These are phyloP conservation scores for Hippophae gyantsensis DNA, from an alignment of 306 rosid species.

Conservation along the genomic window DNA sequence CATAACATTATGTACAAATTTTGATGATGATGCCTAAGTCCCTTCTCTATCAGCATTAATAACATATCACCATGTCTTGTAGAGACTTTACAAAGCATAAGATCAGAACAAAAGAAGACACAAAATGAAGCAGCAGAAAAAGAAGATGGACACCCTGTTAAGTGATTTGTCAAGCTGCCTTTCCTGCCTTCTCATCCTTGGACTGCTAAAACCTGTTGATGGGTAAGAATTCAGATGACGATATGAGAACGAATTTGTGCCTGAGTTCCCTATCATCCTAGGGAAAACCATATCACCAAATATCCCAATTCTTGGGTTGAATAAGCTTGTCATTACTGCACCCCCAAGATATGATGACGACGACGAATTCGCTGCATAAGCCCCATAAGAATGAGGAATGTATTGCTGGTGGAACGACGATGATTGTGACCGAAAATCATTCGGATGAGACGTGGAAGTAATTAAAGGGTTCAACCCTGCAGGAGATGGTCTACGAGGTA, in stretches of 20 bases:
- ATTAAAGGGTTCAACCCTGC: slow-evolving; percentile 25
- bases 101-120: slow-evolving; percentile 79
- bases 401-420: slow-evolving; percentile 42
- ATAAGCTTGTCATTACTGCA: slow-evolving; percentile 38
- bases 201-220: slow-evolving; percentile 30
- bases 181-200: slow-evolving; percentile 83
- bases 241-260: slow-evolving; percentile 35
- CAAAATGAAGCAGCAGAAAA: slow-evolving; percentile 61
- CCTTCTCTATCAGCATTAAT: no score
- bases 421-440: slow-evolving; percentile 36
- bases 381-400: slow-evolving; percentile 41
- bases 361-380: slow-evolving; percentile 24
- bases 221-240: slow-evolving; percentile 27
- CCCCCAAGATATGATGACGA: slow-evolving; percentile 44
- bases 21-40: no score
- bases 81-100: background rate
- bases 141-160: slow-evolving; percentile 58
- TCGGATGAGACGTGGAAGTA: slow-evolving; percentile 33
- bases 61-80: no score
- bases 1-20: no score
- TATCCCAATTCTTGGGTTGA: slow-evolving; percentile 60
- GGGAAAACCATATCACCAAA: slow-evolving; percentile 69
- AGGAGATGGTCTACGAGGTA: slow-evolving; percentile 69
- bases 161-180: slow-evolving; percentile 70
- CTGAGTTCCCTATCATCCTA: slow-evolving; percentile 55